These are phyloP conservation scores for Trichoderma reesei DNA, from an alignment of 495 filamentous ascomycete species.

Conservation along the genomic window DNA sequence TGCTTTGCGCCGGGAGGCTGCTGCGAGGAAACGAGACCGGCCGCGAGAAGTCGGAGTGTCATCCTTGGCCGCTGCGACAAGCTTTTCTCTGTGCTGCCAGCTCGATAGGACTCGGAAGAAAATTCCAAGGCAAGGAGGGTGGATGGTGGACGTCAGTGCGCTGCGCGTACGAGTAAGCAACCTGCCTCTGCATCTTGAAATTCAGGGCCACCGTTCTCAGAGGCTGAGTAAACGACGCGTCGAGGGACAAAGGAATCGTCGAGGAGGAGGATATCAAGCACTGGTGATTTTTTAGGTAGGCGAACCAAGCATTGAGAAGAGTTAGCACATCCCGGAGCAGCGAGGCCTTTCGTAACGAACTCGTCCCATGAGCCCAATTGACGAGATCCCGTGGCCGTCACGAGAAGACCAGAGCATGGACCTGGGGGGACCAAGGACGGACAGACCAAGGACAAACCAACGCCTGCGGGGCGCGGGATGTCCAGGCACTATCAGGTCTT, in stretches of 20 bases:
- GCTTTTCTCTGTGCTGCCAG: background rate
- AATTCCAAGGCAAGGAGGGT: too few relatives aligned
- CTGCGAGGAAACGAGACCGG: background rate
- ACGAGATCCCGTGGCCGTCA: conserved; percentile 4
- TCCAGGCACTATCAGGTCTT: background rate
- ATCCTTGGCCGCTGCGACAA: background rate
- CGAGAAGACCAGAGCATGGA: background rate
- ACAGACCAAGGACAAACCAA: conserved; percentile 2
- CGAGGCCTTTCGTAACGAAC: background rate
- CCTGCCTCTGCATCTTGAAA: background rate
- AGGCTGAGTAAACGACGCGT: background rate
- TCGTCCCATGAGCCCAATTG: background rate
- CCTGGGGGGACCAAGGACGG: too few relatives aligned
- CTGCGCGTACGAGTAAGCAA: background rate
- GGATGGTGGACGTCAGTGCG: background rate
- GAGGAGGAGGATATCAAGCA: too few relatives aligned
- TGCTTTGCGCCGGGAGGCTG: background rate
- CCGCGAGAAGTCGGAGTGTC: background rate
- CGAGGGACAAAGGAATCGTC: background rate
- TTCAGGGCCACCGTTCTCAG: background rate
- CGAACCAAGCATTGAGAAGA: background rate
- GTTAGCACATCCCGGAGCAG: too few relatives aligned
- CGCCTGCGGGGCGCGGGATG: conserved; percentile 7
- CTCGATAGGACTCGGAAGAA: background rate
- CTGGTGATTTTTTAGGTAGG: too few relatives aligned